Base-by-base conservation (phyloP, 1,139 yeast genomes). In the Yamadazyma atmosphaerica region DNA sequence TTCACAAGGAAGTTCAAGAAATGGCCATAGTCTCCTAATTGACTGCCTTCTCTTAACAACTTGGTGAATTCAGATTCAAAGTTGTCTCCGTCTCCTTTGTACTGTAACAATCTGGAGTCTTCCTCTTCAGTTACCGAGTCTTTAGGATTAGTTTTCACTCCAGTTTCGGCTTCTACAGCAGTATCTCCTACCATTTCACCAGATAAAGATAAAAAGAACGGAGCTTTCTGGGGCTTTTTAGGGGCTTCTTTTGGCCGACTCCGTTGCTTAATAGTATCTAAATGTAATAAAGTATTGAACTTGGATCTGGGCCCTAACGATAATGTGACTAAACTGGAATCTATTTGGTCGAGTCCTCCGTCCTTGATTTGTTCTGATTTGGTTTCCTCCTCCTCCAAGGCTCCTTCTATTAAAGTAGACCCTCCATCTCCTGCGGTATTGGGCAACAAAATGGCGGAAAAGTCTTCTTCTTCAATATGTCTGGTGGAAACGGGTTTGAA, bases 231-330 rank as follows among this genome's bases (percentile, higher is more conserved):
- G 2, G 97, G 90, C 49, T 83, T 88, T 68, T 86, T 86, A 18
- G 94, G 87, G 0, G 94, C 85, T 55, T 88, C 97, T 43, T 71
- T 82, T 8, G 98, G 97, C 61, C 87, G 92, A 56, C 89, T 89
- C 52, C 98, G 78, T 57, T 78, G 80, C 54, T 81, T 87, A 50
- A 94, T 90, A 4, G 82, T 78, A 51, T 94, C 98, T 51, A 94
- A 65, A 56, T 92, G 84, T 33, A 87, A 64, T 37, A 94, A 65
- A 2, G 95, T 88, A 46, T 76, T 80, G 68, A 86, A 85, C 58
- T 87, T 89, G 40, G 78, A 75, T 52, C 92, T 77, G 14, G 98
- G 87, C 4, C 86, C 84, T 30, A 77, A 54, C 2, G 95, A 84
- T 39, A 94, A 74, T 0, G 98, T 88, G 16, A 86, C 64, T 42